Percentiles rank a stretch among this genome's conserved stretches.
Conservation (phyloP, 2,329 filamentous ascomycete species). For the Trichoderma gracile region DNA sequence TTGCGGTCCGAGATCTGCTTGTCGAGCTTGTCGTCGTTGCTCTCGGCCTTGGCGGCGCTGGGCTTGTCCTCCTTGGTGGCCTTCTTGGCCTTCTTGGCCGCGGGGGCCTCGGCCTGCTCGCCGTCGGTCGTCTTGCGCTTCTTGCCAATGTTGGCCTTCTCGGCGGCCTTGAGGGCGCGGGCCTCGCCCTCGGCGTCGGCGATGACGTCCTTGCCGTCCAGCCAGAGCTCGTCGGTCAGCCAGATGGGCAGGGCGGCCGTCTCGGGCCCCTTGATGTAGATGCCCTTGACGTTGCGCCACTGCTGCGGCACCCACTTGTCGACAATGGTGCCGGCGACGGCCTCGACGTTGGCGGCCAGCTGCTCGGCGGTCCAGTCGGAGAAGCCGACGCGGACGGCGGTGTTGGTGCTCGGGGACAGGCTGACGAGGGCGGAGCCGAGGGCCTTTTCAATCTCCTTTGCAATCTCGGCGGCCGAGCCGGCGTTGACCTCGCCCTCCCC, state of each 20-base stretch:
- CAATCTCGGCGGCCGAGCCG: constrained; percentile 65
- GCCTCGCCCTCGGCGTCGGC: constrained; percentile 55
- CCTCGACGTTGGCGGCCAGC: constrained; percentile 76
- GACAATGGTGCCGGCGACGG: constrained; percentile 67
- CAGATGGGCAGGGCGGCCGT: constrained; percentile 92
- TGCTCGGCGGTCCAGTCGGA: constrained; percentile 74
- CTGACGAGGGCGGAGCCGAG: constrained; percentile 76
- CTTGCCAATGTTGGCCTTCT: constrained; percentile 65
- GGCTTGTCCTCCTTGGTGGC: constrained; percentile 37
- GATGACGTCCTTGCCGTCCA: constrained; percentile 73
- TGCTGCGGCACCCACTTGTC: constrained; percentile 81
- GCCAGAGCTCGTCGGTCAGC: constrained; percentile 89
- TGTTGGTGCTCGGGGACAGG: constrained; percentile 75
- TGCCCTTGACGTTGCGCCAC: constrained; percentile 79
- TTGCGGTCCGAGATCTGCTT: constrained; percentile 62
- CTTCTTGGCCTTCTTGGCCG: constrained; percentile 41
- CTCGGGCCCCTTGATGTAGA: constrained; percentile 89
- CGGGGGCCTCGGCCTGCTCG: constrained; percentile 48
- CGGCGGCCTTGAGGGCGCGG: constrained; percentile 44
- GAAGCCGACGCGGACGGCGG: constrained; percentile 76
- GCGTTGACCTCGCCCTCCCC: constrained; percentile 43
- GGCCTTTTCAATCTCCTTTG: constrained; percentile 78
- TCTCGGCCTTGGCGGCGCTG: constrained; percentile 38
- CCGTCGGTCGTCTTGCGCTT: constrained; percentile 57
- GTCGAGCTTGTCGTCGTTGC: constrained; percentile 55